A percentile compares a stretch with the other conserved stretches of the same genome.
phyloP scores from a whole-genome alignment of 2,329 filamentous ascomycete species.

The Pseudogymnoascus sp. region DNA sequence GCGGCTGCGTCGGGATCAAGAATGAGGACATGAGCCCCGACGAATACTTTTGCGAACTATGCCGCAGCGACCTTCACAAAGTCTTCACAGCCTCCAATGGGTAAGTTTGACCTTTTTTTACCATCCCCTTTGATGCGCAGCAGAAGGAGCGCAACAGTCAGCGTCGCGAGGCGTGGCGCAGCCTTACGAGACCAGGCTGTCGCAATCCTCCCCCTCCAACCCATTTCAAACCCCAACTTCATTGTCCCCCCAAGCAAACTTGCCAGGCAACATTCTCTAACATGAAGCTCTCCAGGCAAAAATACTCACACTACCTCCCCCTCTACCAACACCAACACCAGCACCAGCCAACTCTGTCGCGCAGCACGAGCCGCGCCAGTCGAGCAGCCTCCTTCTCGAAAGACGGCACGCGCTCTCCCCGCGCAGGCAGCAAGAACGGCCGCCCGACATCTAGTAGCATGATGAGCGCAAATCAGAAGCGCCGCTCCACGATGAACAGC shows the following conservation, averaged over 20 bases:
- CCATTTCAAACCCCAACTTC: not conserved
- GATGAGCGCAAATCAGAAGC: conserved; percentile 48
- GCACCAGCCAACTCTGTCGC: conserved; percentile 33
- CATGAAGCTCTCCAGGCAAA: conserved; percentile 42
- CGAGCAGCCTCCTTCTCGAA: conserved; percentile 60
- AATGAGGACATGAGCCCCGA: conserved; percentile 89
- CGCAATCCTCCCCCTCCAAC: not conserved
- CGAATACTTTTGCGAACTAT: conserved; percentile 96
- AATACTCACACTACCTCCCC: conserved; percentile 59
- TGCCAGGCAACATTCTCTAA: not conserved
- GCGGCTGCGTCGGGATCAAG: conserved; percentile 93
- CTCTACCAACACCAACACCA: conserved; percentile 37
- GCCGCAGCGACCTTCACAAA: conserved; percentile 83
- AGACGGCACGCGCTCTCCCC: conserved; percentile 48
- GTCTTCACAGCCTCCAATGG: conserved; percentile 74
- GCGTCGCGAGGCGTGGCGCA: not conserved
- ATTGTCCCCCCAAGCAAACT: conserved; percentile 9
- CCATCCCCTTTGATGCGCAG: not conserved
- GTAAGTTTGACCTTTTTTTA: conserved; percentile 47
- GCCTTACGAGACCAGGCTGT: conserved; percentile 1
- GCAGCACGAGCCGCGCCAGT: conserved; percentile 50
- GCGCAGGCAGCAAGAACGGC: conserved; percentile 45
- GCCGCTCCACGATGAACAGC: conserved; percentile 95
- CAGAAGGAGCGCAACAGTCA: not conserved
- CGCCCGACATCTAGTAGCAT: conserved; percentile 40